phyloP scores from a whole-genome alignment of 306 rosid genomes.

The Acacia confusa region DNA sequence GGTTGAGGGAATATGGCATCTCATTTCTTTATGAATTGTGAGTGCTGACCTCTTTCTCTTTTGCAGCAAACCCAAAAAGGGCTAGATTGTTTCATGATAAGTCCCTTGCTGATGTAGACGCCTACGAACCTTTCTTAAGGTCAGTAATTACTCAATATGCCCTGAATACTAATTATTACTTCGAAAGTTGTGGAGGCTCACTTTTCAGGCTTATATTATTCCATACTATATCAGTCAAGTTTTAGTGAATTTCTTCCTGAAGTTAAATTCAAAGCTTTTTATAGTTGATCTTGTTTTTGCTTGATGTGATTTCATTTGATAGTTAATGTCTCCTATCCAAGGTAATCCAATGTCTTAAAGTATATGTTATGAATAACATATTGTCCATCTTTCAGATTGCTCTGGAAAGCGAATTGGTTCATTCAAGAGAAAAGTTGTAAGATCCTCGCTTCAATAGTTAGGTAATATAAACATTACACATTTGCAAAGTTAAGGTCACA shows the following conservation, averaged over 20 bases:
- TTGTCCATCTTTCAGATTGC: conserved; percentile 73
- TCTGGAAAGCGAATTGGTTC: conserved; percentile 95
- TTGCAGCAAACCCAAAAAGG: conserved; percentile 85
- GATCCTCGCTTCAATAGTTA: conserved; percentile 78
- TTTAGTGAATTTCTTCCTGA: neutral
- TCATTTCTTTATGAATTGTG: neutral
- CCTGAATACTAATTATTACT: conserved; percentile 11
- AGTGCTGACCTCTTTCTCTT: conserved; percentile 29
- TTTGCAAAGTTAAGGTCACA: conserved; percentile 21
- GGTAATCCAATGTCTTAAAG: conserved; percentile 15
- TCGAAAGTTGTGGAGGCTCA: conserved; percentile 1
- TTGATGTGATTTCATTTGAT: conserved; percentile 12
- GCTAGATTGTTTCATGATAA: conserved; percentile 88
- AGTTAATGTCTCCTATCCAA: neutral
- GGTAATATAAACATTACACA: conserved; percentile 48
- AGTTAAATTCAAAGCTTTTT: neutral
- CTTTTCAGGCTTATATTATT: neutral
- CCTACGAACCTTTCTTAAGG: conserved; percentile 92
- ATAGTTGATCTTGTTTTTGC: neutral
- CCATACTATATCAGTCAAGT: neutral
- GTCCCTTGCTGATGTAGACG: conserved; percentile 68
- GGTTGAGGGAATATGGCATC: conserved; percentile 17
- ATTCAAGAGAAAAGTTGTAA: conserved; percentile 97
- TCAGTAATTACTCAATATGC: conserved; percentile 43
- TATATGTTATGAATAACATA: conserved; percentile 18